phyloP scores from a whole-genome alignment of 768 basidiomycete species.

The Phlebiopsis flavidoalba region DNA sequence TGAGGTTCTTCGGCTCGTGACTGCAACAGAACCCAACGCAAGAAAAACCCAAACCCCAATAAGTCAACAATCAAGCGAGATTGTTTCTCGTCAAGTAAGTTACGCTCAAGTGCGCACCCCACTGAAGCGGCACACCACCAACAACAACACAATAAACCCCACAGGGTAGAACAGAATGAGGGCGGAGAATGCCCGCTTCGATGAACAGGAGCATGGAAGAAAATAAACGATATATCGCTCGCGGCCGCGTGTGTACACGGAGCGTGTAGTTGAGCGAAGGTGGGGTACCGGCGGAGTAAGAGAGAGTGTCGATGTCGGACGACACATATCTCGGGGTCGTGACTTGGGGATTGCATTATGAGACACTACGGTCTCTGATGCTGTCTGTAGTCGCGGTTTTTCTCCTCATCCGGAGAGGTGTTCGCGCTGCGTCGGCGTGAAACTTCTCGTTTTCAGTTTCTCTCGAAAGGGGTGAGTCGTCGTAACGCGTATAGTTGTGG shows the following conservation, averaged over 20 bases:
- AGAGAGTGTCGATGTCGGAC: background rate
- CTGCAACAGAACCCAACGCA: too few relatives aligned
- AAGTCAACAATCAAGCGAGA: slow-evolving; percentile 29
- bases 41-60: too few relatives aligned
- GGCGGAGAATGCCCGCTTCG: slow-evolving; percentile 26
- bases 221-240: slow-evolving; percentile 22
- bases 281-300: slow-evolving; percentile 12
- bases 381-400: too few relatives aligned
- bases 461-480: too few relatives aligned
- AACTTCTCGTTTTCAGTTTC: too few relatives aligned
- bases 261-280: slow-evolving; percentile 25
- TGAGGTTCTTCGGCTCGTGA: slow-evolving; percentile 26
- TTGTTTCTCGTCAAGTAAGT: too few relatives aligned
- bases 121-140: too few relatives aligned
- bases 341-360: background rate
- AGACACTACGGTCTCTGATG: too few relatives aligned
- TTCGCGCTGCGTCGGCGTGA: too few relatives aligned
- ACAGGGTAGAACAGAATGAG: slow-evolving; percentile 28
- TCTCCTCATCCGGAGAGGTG: too few relatives aligned
- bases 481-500: too few relatives aligned
- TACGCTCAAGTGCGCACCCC: slow-evolving; percentile 25
- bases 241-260: slow-evolving; percentile 13
- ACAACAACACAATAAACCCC: too few relatives aligned
- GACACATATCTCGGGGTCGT: background rate
- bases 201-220: slow-evolving; percentile 24